Percentiles rank a stretch among this genome's conserved stretches.
phyloP scores from a whole-genome alignment of 2,329 filamentous ascomycete species.

The Colletotrichum higginsianum region DNA sequence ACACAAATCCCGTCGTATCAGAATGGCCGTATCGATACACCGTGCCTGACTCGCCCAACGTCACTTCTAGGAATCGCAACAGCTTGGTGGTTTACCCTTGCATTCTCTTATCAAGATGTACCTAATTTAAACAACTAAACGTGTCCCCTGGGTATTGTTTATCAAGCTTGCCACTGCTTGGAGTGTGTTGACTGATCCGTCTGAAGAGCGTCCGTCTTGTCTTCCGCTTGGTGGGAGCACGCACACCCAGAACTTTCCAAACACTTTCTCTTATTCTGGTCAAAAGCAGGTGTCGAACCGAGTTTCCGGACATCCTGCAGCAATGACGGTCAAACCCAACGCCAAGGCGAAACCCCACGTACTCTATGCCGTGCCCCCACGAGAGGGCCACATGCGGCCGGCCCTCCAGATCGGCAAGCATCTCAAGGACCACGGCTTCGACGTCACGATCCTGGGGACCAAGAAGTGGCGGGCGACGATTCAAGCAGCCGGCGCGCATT shows the following conservation, averaged over 20 bases:
- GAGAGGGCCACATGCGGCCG: constrained; percentile 34
- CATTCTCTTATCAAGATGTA: not conserved
- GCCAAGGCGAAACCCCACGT: not conserved
- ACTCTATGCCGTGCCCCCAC: constrained; percentile 19
- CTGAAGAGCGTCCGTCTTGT: not conserved
- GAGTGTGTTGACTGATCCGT: not conserved
- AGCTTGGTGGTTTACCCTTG: too few relatives aligned
- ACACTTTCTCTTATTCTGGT: too few relatives aligned
- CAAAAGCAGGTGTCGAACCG: too few relatives aligned
- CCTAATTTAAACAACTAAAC: too few relatives aligned
- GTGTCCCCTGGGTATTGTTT: not conserved
- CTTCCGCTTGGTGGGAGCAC: not conserved
- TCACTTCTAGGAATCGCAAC: not conserved
- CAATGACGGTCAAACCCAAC: not conserved
- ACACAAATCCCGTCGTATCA: too few relatives aligned
- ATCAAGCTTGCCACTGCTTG: too few relatives aligned
- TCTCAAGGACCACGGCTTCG: constrained; percentile 11
- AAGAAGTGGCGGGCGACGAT: constrained; percentile 10
- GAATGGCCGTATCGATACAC: not conserved
- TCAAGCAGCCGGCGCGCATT: constrained; percentile 7
- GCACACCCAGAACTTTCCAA: too few relatives aligned
- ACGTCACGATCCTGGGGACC: constrained; percentile 24
- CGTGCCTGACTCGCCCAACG: not conserved
- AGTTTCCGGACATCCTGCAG: not conserved
- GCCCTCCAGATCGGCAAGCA: constrained; percentile 26